Conservation (phyloP, 2,329 filamentous ascomycete species). For the Dendryphion nanum region DNA sequence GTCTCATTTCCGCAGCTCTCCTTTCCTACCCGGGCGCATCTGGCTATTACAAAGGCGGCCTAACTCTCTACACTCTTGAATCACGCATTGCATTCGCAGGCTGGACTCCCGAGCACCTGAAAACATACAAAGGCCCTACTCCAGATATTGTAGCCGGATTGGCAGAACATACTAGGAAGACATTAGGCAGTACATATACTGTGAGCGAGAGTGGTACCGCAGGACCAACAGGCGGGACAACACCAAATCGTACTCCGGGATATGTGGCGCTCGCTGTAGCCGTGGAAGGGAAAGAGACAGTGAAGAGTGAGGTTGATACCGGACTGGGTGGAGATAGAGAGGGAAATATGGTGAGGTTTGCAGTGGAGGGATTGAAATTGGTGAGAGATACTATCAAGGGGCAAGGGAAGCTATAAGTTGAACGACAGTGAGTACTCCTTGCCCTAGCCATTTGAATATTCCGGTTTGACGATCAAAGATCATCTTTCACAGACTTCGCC, state of each 20-base stretch:
- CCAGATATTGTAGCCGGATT: conserved; percentile 56
- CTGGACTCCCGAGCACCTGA: conserved; percentile 57
- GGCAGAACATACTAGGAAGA: conserved; percentile 56
- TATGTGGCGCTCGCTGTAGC: conserved; percentile 65
- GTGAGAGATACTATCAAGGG: conserved; percentile 56
- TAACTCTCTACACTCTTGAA: conserved; percentile 61
- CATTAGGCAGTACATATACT: conserved; percentile 56
- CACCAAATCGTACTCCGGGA: conserved; percentile 58
- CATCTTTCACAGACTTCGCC: no score
- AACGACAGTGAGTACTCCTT: no score
- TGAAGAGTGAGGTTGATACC: conserved; percentile 57
- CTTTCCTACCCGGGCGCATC: conserved; percentile 60
- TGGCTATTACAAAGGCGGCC: conserved; percentile 59
- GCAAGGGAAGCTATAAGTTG: conserved; percentile 42
- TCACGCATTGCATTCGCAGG: conserved; percentile 59
- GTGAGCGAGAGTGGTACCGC: conserved; percentile 62
- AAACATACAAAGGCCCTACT: conserved; percentile 59
- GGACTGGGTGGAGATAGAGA: conserved; percentile 56
- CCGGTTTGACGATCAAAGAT: no score
- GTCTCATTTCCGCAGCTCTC: conserved; percentile 59
- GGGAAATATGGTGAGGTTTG: conserved; percentile 64
- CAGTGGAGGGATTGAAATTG: conserved; percentile 56
- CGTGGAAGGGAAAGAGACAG: conserved; percentile 47
- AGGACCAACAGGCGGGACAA: conserved; percentile 59
- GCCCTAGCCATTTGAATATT: no score